Percentiles rank a stretch among this genome's conserved stretches.
These are phyloP conservation scores for Echinochloa phyllopogon DNA, from an alignment of 176 grass and related monocot genomes.

Conservation along the genomic window DNA sequence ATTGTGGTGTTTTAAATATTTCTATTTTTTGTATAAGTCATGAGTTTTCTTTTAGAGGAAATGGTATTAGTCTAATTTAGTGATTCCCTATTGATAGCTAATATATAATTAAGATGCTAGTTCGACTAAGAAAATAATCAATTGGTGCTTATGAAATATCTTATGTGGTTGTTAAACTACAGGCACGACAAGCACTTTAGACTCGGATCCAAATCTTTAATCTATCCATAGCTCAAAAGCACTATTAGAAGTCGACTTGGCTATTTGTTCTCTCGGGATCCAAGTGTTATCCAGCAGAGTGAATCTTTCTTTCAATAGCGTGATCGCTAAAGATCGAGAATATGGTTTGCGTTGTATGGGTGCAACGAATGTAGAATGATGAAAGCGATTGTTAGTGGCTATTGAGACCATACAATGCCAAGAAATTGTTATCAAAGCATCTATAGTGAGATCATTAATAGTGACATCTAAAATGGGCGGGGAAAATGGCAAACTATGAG, in stretches of 20 bases:
- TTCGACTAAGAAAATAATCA: neutral
- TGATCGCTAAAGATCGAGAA: conserved; percentile 2
- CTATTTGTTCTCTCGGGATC: neutral
- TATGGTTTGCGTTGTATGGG: neutral
- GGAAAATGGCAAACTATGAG: neutral
- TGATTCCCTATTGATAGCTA: neutral
- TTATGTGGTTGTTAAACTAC: neutral
- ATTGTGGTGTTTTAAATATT: too few relatives aligned
- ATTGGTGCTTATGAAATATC: neutral
- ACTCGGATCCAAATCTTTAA: neutral
- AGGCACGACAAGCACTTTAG: neutral
- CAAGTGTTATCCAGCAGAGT: neutral
- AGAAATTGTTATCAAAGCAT: neutral
- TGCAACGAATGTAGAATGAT: too few relatives aligned
- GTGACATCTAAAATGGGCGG: neutral
- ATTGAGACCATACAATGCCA: neutral
- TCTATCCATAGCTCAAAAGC: neutral
- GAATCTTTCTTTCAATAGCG: neutral
- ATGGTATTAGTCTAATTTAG: neutral
- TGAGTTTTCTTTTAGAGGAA: neutral
- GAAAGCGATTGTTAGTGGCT: neutral
- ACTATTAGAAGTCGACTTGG: neutral
- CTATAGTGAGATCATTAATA: neutral
- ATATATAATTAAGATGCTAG: neutral
- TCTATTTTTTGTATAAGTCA: too few relatives aligned